Evolutionary conservation across 352 stramenopile genomes (phyloP), one percentile per base, ranked within the genome.

Genomic region (Pythium insidiosum): DNA sequence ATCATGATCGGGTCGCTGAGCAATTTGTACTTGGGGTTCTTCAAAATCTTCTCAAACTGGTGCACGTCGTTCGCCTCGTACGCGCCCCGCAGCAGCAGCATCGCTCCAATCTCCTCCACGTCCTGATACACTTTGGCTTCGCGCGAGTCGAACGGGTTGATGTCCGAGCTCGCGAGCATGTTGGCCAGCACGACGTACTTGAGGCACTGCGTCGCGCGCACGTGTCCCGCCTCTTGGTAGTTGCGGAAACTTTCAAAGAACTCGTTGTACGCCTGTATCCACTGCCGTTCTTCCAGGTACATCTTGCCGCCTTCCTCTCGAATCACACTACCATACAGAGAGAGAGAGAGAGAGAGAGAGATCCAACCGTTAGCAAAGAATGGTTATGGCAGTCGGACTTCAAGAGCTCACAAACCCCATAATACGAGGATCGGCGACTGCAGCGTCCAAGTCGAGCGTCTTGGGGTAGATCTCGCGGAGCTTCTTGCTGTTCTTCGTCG

Each of bases 211-310:
- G 84, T 93, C 19, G 89, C 86, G 12, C 84, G 77, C 20, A 71
- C 48, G 47, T 95, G 94, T 5, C 84, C 89, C 11, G 85, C 86
- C 61, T 97, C 84, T 46, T 96, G 87, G 56, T 97, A 96, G 56
- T 94, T 95, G 26, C 84, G 74, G 51, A 97, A 96, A 47, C 84
- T 91, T 64, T 96, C 86, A 26, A 95, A 96, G 53, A 97, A 96
- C 53, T 97, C 84, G 50, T 96, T 95, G 69, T 97, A 96, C 33
- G 89, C 89, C 26, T 88, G 61, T 51, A 78, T 78, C 86, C 86
- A 97, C 44, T 92, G 59, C 22, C 74, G 72, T 58, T 95, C 73
- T 36, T 86, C 72, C 68, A 97, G 64, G 57, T 96, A 91, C 86
- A 96, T 96, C 51, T 95, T 95, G n/a, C 87, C 88, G 7, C 88